phyloP scores from a whole-genome alignment of 1,284 basidiomycete species.

The Leccinum subspadiceum region DNA sequence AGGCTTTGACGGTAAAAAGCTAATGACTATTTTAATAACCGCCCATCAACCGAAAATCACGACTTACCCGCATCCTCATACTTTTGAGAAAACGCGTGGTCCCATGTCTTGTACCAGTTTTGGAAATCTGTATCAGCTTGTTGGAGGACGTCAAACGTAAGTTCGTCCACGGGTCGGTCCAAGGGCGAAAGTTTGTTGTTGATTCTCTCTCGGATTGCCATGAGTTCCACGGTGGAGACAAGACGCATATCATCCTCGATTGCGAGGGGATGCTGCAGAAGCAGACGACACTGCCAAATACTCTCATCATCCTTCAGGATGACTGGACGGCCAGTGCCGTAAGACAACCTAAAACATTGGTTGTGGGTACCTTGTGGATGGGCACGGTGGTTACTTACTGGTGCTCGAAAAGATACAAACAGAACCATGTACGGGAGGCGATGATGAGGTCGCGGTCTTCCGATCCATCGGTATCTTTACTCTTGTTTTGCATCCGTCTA shows the following conservation, averaged over 20 bases:
- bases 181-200: slow-evolving; percentile 69
- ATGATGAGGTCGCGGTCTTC: slow-evolving; percentile 81
- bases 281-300: slow-evolving; percentile 74
- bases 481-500: slow-evolving; percentile 66
- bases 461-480: slow-evolving; percentile 52
- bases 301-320: slow-evolving; percentile 91
- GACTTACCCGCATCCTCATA: slow-evolving; percentile 73
- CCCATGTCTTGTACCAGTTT: slow-evolving; percentile 76
- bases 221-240: slow-evolving; percentile 88
- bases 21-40: slow-evolving; percentile 24
- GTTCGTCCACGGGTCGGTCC: slow-evolving; percentile 65
- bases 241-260: slow-evolving; percentile 92
- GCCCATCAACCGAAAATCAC: not conserved
- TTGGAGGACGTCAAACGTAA: slow-evolving; percentile 61
- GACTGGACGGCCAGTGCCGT: slow-evolving; percentile 88
- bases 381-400: slow-evolving; percentile 57
- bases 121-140: slow-evolving; percentile 67
- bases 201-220: slow-evolving; percentile 75
- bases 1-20: slow-evolving; percentile 83
- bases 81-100: slow-evolving; percentile 74
- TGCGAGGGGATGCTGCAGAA: slow-evolving; percentile 85
- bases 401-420: slow-evolving; percentile 88
- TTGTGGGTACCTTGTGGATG: not conserved
- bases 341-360: slow-evolving; percentile 64
- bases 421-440: slow-evolving; percentile 85